These are phyloP conservation scores for Aspergillus campestris DNA, from an alignment of 495 filamentous ascomycete genomes.

Conservation along the genomic window DNA sequence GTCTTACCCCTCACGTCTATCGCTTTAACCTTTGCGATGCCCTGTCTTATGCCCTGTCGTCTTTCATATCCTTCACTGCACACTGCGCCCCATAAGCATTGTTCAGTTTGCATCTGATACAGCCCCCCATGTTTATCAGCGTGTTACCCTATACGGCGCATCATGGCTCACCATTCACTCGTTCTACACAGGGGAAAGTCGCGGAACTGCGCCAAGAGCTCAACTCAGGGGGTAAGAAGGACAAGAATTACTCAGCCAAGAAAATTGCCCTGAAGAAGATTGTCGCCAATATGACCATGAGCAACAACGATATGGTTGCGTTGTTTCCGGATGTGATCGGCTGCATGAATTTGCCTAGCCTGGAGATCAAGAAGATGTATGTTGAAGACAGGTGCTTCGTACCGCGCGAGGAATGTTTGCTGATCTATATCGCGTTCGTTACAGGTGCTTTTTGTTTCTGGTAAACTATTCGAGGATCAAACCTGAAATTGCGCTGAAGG, in stretches of 20 bases:
- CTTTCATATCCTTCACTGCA: neutral
- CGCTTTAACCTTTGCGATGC: no score
- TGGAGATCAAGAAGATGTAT: constrained; percentile 99
- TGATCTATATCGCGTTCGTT: constrained; percentile 10
- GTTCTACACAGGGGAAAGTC: constrained; percentile 80
- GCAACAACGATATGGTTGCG: constrained; percentile 99
- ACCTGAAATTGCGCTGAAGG: constrained; percentile 88
- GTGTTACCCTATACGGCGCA: constrained; percentile 22
- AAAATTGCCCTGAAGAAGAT: constrained; percentile 99
- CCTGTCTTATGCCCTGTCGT: neutral
- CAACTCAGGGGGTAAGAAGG: constrained; percentile 89
- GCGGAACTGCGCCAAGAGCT: constrained; percentile 94
- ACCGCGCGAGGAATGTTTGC: constrained; percentile 4
- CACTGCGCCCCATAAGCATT: neutral
- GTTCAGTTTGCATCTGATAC: no score
- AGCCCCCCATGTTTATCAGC: constrained; percentile 22
- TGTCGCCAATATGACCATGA: constrained; percentile 99
- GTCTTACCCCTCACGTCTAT: constrained; percentile 7
- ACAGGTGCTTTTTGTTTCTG: constrained; percentile 92
- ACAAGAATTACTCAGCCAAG: constrained; percentile 94
- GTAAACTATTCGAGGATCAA: constrained; percentile 96
- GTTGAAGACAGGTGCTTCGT: constrained; percentile 13
- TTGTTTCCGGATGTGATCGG: constrained; percentile 91
- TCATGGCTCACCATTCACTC: constrained; percentile 32
- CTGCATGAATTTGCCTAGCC: constrained; percentile 86